Evolutionary conservation across 2,329 filamentous ascomycete species (phyloP).

Genomic region (Ophiostoma fasciatum): DNA sequence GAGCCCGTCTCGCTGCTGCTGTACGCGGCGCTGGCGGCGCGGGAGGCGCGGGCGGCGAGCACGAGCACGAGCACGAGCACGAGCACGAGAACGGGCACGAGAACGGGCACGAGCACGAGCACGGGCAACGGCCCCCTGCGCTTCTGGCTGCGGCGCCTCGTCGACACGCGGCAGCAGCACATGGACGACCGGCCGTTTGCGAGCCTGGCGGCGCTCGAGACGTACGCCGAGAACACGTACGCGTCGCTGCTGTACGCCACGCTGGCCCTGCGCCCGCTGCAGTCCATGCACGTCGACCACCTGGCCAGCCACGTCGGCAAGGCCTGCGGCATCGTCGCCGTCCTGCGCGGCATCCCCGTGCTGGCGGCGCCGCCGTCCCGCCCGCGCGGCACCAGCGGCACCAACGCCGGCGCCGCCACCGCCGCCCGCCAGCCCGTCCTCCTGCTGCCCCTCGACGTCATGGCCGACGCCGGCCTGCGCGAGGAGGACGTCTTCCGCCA

Average conservation of each 20-base stretch:
- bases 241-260: conserved; percentile 83
- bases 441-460: conserved; percentile 74
- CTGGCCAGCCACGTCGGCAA: conserved; percentile 92
- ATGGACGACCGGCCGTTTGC: conserved; percentile 74
- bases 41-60: conserved; percentile 31
- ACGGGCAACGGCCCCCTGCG: conserved; percentile 42
- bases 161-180: conserved; percentile 68
- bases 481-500: conserved; percentile 83
- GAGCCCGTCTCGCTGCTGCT: conserved; percentile 85
- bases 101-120: no score
- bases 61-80: no score
- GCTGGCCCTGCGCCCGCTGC: conserved; percentile 62
- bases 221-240: conserved; percentile 89
- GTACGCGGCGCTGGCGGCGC: conserved; percentile 52
- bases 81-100: no score
- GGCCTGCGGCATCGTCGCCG: conserved; percentile 71
- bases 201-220: conserved; percentile 58
- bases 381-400: conserved; percentile 28
- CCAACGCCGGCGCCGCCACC: conserved; percentile 18
- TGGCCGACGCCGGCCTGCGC: conserved; percentile 64
- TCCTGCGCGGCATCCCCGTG: conserved; percentile 75
- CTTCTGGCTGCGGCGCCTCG: conserved; percentile 62
- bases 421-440: conserved; percentile 36
- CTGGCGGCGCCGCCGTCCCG: conserved; percentile 71
- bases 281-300: conserved; percentile 77